Base-by-base conservation (phyloP, 2,329 filamentous ascomycete species). In the Escovopsis weberi region DNA sequence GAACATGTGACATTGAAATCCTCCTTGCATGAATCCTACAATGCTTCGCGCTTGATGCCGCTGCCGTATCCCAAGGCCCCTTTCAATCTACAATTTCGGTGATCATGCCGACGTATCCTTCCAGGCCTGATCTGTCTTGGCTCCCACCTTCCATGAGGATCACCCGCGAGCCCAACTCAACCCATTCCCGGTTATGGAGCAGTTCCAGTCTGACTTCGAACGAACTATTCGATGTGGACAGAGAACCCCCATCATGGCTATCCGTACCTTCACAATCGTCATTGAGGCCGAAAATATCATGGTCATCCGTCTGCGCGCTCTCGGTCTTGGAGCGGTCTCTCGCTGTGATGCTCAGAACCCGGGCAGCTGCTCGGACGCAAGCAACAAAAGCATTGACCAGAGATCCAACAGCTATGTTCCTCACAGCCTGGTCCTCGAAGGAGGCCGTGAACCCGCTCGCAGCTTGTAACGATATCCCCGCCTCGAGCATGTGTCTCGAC, bases 301-400 rank as follows among this genome's bases (percentile, higher is more conserved):
- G 8, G 18, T 35, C 33, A 9, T 43, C 33, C 37, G 12, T 34
- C 33, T 34, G 38, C 18, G 26, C 15, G 26, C 11, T 34, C 19
- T 3, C 23, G 26, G 19, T 2, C 40, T 12, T 35, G 18, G 6
- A 26, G 6, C 45, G 48, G 30, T 50, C 49, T 43, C 50, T 50
- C 6, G 43, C 45, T 30, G 56, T 65, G 10, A 82, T 68, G 30
- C 73, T 72, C 26, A 82, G 58, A 1, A 96, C 75, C 46, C 82
- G 80, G 1, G 86, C 88, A 0, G 83, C 78, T 1, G 87, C 82
- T 8, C 89, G 75, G 12, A 96, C 80, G 55, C 87, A 95, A 15
- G 85, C 86, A 35, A 88, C 76, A 55, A 95, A 96, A 1, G 89
- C 75, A 28, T 93, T 87, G 5, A 88, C 79, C 32, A 81, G 68